Base-by-base conservation (phyloP, 2,329 filamentous ascomycete species). In the Helminthosporium solani region DNA sequence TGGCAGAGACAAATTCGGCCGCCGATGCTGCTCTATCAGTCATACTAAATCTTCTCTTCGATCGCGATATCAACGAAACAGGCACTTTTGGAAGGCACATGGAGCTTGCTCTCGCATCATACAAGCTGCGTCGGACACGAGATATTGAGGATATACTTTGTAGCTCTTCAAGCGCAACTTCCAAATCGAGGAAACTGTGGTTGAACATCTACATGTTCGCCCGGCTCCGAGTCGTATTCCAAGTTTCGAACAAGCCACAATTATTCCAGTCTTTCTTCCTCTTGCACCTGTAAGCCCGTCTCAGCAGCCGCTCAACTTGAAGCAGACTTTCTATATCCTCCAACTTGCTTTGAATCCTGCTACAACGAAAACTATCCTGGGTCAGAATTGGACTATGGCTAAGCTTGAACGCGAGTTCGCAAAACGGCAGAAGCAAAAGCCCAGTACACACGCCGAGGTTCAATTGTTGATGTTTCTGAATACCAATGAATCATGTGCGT, bases 151-250 rank as follows among this genome's bases (percentile, higher is more conserved):
- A 51, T 20, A 23, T 41, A 42, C 50, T 58, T 23, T 30, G 53
- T 40, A 53, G 43, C 39, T 57, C 50, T 40, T 42, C 45, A 51
- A 48, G 35, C 11, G 54, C 53, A 16, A 50, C 54, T 36, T 50
- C 56, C 7, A 56, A 21, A 40, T 53, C 55, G 41, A 60, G 46
- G 37, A 49, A 23, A 2, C 46, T 61, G 21, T 59, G 51, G 58
- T 14, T 52, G 12, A 41, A 58, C 36, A 54, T 58, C 12, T 60
- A 50, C 35, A 42, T 58, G 35, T 41, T 61, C 40, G 52, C 58
- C 14, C 46, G 55, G 39, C 50, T 61, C 35, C 49, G 54, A 39
- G 53, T 60, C 34, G 50, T 51, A 31, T 58, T 58, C 53, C 53
- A 38, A 58, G 53, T 38, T 58, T 58, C 47, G 20, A 42, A 20